Conservation (phyloP, 2,329 filamentous ascomycete species). For the Mariannaea elegans region DNA sequence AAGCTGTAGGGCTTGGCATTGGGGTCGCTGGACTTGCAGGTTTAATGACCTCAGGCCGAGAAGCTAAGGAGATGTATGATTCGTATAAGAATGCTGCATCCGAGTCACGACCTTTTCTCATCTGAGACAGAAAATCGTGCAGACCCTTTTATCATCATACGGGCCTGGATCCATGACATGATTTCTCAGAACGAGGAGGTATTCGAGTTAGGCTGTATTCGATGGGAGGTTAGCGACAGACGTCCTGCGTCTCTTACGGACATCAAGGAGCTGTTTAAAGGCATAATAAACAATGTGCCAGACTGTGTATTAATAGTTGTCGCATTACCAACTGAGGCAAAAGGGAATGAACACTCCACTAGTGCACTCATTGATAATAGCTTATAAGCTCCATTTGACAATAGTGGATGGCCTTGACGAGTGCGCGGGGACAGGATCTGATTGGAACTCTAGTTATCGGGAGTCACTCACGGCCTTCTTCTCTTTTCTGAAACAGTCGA, state of each 20-base stretch:
- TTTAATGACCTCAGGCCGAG: not conserved
- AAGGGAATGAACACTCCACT: no score
- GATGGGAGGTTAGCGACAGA: conserved; percentile 16
- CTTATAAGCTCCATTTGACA: no score
- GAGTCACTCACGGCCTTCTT: not conserved
- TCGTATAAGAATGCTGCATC: not conserved
- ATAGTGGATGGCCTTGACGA: conserved; percentile 47
- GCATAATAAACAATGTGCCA: conserved; percentile 20
- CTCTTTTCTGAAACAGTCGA: not conserved
- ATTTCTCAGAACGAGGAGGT: conserved; percentile 16
- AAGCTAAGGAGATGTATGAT: not conserved
- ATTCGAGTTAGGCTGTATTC: conserved; percentile 26
- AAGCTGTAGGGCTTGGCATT: not conserved
- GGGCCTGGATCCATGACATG: conserved; percentile 44
- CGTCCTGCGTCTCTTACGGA: conserved; percentile 21
- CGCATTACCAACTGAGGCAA: no score
- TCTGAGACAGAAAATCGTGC: conserved; percentile 35
- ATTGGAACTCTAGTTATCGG: not conserved
- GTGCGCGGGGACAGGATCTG: conserved; percentile 23
- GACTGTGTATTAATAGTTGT: conserved; percentile 35
- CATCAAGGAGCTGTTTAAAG: conserved; percentile 29
- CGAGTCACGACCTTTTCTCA: conserved; percentile 35
- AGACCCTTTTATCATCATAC: conserved; percentile 37
- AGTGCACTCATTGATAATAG: no score
- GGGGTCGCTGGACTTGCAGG: not conserved